Evolutionary conservation across 1,139 yeast genomes (phyloP).

Genomic region (Suhomyces chickasaworum): DNA sequence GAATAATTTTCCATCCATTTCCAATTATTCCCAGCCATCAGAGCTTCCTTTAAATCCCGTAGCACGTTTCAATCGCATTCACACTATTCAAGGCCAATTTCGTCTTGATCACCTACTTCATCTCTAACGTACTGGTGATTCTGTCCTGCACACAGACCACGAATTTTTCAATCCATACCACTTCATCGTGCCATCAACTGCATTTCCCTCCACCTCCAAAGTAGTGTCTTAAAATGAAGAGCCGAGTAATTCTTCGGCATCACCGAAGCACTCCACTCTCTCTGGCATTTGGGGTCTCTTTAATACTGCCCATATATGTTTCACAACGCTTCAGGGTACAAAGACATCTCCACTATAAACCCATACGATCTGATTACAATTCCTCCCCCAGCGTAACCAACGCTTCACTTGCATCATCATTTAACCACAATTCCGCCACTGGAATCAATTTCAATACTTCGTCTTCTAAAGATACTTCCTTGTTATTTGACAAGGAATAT

Average conservation of each 20-base stretch:
- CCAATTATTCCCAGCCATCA: no score
- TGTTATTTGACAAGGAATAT: constrained; percentile 14
- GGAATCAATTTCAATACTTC: neutral
- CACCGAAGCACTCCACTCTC: neutral
- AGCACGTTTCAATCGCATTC: no score
- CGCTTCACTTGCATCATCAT: neutral
- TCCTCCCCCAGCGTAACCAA: neutral
- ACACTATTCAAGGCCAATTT: no score
- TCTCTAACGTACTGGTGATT: neutral
- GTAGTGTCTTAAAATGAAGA: constrained; percentile 4
- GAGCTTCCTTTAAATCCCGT: no score
- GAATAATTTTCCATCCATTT: no score
- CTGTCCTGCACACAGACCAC: constrained; percentile 8
- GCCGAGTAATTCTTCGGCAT: constrained; percentile 9
- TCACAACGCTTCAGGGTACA: neutral
- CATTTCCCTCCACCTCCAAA: neutral
- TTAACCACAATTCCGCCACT: neutral
- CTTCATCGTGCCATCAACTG: neutral
- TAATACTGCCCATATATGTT: neutral
- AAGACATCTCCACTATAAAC: neutral
- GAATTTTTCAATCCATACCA: constrained; percentile 8
- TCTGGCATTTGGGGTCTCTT: neutral
- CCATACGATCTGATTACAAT: constrained; percentile 4
- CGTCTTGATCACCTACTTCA: no score
- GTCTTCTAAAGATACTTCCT: constrained; percentile 1